These are phyloP conservation scores for Zhuliangozyma parablackwelliae DNA, from an alignment of 1,139 yeast genomes.

Conservation along the genomic window DNA sequence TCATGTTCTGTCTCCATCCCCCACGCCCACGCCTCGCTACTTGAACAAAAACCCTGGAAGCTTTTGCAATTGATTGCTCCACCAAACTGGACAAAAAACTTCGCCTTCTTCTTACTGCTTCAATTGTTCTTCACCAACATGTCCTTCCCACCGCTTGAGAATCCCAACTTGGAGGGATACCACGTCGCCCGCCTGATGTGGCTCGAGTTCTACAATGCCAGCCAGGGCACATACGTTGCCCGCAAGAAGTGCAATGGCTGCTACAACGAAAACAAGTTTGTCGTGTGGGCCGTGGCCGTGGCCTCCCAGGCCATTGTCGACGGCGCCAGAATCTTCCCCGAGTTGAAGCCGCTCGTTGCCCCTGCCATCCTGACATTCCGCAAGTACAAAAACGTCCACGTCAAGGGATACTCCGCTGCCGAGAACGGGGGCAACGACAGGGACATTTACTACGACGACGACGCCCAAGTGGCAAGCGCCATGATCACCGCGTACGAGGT, in stretches of 20 bases:
- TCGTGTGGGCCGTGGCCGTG: slow-evolving; percentile 67
- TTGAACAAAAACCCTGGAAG: no score
- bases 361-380: slow-evolving; percentile 51
- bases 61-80: no score
- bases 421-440: slow-evolving; percentile 52
- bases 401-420: slow-evolving; percentile 57
- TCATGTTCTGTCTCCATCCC: no score
- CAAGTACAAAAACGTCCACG: slow-evolving; percentile 48
- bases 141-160: slow-evolving; percentile 11
- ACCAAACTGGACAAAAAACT: neutral
- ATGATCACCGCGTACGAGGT: slow-evolving; percentile 67
- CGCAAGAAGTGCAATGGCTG: slow-evolving; percentile 44
- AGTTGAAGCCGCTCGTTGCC: slow-evolving; percentile 52
- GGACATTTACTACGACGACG: slow-evolving; percentile 72
- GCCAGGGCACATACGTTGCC: slow-evolving; percentile 39
- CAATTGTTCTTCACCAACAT: neutral
- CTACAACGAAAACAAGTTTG: slow-evolving; percentile 52
- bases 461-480: slow-evolving; percentile 71
- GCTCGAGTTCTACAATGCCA: slow-evolving; percentile 43
- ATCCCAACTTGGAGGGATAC: slow-evolving; percentile 53
- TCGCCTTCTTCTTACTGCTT: neutral
- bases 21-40: no score
- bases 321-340: slow-evolving; percentile 57
- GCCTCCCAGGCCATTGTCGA: slow-evolving; percentile 61
- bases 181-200: slow-evolving; percentile 41